Evolutionary conservation across 805 yeast genomes (phyloP).

Genomic region (Candida pseudofarinosa): DNA sequence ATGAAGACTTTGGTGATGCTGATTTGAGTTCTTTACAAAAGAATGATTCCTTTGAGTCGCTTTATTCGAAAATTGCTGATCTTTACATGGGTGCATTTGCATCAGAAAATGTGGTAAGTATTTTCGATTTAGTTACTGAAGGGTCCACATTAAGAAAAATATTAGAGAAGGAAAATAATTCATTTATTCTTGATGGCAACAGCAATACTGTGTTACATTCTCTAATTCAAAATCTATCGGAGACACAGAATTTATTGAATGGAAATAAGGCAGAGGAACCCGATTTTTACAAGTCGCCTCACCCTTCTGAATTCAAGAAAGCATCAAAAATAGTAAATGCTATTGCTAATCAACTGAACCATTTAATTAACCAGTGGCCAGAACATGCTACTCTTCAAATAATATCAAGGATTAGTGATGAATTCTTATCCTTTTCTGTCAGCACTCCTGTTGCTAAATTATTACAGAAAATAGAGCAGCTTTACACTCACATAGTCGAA

Average conservation of each 20-base stretch:
- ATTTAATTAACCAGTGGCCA: constrained; percentile 73
- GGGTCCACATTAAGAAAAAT: constrained; percentile 28
- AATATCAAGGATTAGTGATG: constrained; percentile 58
- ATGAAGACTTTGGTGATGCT: constrained; percentile 52
- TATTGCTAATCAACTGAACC: constrained; percentile 28
- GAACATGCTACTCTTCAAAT: constrained; percentile 88
- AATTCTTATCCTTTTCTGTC: constrained; percentile 59
- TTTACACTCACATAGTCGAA: constrained; percentile 76
- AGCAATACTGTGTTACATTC: constrained; percentile 18
- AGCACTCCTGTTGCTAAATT: constrained; percentile 72
- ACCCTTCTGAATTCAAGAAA: constrained; percentile 53
- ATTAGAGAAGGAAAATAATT: constrained; percentile 8
- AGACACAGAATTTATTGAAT: constrained; percentile 14
- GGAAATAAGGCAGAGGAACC: constrained; percentile 16
- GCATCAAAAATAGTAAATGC: constrained; percentile 48
- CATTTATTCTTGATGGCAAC: constrained; percentile 9
- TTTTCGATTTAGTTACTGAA: constrained; percentile 30
- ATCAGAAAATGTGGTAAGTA: constrained; percentile 8
- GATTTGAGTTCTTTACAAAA: constrained; percentile 13
- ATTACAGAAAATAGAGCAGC: constrained; percentile 80
- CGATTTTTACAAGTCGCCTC: constrained; percentile 63
- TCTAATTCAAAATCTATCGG: constrained; percentile 15
- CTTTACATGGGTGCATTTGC: constrained; percentile 45
- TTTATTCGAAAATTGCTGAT: constrained; percentile 46
- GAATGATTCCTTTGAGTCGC: constrained; percentile 36